Conservation (phyloP, 352 stramenopile genomes). For the Ochromonadaceae sp. region DNA sequence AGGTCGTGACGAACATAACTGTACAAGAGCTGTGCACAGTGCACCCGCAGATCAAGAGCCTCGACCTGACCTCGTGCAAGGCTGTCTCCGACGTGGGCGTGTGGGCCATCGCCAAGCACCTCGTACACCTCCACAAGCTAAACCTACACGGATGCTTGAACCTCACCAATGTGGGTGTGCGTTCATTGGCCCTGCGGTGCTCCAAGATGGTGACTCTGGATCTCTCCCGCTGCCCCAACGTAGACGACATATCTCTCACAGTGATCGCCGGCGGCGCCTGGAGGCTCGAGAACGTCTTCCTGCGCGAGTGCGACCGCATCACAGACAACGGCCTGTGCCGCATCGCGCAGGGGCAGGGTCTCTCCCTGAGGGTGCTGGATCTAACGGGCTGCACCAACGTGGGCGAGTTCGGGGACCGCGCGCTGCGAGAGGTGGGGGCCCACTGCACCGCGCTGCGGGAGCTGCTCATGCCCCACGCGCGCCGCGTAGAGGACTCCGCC, state of each 20-base stretch:
- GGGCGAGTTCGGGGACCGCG: conserved; percentile 75
- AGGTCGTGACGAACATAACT: conserved; percentile 63
- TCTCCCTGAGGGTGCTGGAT: conserved; percentile 38
- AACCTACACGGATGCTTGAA: conserved; percentile 51
- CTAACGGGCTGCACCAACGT: conserved; percentile 55
- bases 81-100: conserved; percentile 66
- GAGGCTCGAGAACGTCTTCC: conserved; percentile 40
- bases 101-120: conserved; percentile 60
- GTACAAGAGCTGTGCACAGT: conserved; percentile 63
- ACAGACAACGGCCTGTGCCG: conserved; percentile 20
- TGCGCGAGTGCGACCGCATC: conserved; percentile 16
- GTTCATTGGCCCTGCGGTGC: conserved; percentile 65
- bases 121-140: conserved; percentile 45
- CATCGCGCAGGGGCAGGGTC: conserved; percentile 11
- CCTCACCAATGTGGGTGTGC: conserved; percentile 67
- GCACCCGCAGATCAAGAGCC: conserved; percentile 44
- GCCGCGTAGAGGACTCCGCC: conserved; percentile 54
- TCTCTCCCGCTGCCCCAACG: conserved; percentile 56
- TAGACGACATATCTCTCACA: conserved; percentile 59
- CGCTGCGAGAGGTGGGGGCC: conserved; percentile 61
- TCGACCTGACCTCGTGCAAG: conserved; percentile 46
- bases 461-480: conserved; percentile 64
- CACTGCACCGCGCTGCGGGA: conserved; percentile 51
- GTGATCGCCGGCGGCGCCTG: conserved; percentile 64
- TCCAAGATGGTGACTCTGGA: conserved; percentile 48